Percentiles rank a stretch among this genome's conserved stretches.
These are phyloP conservation scores for Peniophora sp. DNA, from an alignment of 1,284 basidiomycete genomes.

Conservation along the genomic window DNA sequence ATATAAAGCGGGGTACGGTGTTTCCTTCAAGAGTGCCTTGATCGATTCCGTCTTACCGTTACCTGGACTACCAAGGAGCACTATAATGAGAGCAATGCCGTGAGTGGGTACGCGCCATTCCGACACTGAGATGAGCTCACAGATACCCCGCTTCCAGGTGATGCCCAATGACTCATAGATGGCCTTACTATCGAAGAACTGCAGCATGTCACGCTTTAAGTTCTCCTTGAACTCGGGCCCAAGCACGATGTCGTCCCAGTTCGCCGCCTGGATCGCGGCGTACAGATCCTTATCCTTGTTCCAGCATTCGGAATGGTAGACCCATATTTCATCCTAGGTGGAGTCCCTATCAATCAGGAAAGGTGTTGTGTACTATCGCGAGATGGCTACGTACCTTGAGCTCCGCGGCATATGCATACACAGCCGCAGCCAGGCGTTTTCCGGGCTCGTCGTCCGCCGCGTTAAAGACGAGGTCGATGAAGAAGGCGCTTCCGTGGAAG, in stretches of 20 bases:
- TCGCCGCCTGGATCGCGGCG: slow-evolving; percentile 27
- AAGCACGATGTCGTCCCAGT: slow-evolving; percentile 31
- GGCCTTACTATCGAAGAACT: slow-evolving; percentile 32
- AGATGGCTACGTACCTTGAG: slow-evolving; percentile 7
- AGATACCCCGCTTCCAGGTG: slow-evolving; percentile 30
- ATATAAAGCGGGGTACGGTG: slow-evolving; percentile 25
- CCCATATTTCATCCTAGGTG: slow-evolving; percentile 25
- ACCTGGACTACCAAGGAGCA: slow-evolving; percentile 23
- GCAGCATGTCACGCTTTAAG: slow-evolving; percentile 27
- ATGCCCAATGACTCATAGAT: slow-evolving; percentile 32
- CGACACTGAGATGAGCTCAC: too few relatives aligned
- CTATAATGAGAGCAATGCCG: slow-evolving; percentile 4
- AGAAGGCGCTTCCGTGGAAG: background rate
- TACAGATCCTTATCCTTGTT: slow-evolving; percentile 26
- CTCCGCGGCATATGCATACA: slow-evolving; percentile 16
- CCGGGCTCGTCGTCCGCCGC: slow-evolving; percentile 10
- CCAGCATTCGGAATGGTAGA: slow-evolving; percentile 31
- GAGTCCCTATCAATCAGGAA: too few relatives aligned
- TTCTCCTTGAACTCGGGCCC: slow-evolving; percentile 27
- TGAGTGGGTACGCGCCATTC: too few relatives aligned
- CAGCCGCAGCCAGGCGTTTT: slow-evolving; percentile 20
- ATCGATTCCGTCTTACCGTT: slow-evolving; percentile 22
- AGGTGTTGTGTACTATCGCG: too few relatives aligned
- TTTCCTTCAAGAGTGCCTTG: slow-evolving; percentile 18
- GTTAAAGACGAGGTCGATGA: slow-evolving; percentile 17